Evolutionary conservation across 768 basidiomycete genomes (phyloP).

Genomic region (Agrocybe praecox): DNA sequence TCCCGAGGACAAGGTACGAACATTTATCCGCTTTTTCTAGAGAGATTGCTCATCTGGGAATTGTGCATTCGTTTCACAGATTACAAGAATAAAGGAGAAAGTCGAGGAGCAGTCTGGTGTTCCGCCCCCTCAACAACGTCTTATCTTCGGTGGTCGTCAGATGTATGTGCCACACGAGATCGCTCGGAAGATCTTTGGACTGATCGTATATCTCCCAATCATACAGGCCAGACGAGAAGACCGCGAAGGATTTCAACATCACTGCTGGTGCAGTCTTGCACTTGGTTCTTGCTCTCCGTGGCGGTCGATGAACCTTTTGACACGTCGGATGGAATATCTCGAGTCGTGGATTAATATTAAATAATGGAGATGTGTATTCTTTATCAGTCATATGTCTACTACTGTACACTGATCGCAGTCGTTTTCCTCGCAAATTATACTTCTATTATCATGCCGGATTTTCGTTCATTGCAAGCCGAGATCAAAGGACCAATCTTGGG

Average conservation of each 20-base stretch:
- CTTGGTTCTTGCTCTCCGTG: constrained; percentile 93
- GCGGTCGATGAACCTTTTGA: constrained; percentile 57
- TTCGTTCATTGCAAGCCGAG: too few species aligned
- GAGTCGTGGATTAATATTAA: neutral
- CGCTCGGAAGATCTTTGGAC: neutral
- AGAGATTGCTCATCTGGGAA: neutral
- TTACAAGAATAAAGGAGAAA: constrained; percentile 93
- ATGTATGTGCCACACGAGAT: constrained; percentile 57
- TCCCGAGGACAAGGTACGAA: constrained; percentile 73
- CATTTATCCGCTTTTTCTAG: neutral
- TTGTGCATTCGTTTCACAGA: constrained; percentile 45
- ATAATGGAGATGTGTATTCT: constrained; percentile 9
- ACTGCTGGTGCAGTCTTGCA: constrained; percentile 86
- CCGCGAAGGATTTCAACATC: constrained; percentile 83
- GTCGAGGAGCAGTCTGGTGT: constrained; percentile 99
- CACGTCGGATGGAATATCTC: neutral
- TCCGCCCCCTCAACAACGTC: constrained; percentile 91
- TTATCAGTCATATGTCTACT: constrained; percentile 9
- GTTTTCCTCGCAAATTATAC: constrained; percentile 4
- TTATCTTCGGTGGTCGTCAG: constrained; percentile 92
- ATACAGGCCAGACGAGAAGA: constrained; percentile 88
- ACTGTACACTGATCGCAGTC: neutral
- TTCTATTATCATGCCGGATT: neutral
- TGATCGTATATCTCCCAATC: constrained; percentile 1
- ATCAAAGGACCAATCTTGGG: too few species aligned